Evolutionary conservation across 805 yeast species (phyloP).

Genomic region (Nakazawaea molendinolei): DNA sequence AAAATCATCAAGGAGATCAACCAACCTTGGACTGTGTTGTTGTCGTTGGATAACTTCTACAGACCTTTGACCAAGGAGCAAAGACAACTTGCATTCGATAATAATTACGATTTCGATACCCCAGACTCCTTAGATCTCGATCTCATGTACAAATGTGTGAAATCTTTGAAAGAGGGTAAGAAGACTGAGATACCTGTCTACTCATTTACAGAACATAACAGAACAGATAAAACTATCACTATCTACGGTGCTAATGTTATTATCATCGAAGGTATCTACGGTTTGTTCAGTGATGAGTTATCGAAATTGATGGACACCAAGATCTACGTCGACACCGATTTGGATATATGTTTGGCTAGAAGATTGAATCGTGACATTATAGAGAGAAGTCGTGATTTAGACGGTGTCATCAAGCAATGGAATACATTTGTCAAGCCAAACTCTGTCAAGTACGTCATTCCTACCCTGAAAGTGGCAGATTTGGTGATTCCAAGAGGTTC

Average conservation of each 20-base stretch:
- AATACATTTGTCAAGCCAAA: slow-evolving; percentile 87
- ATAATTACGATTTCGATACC: slow-evolving; percentile 79
- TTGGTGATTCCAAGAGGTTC: slow-evolving; percentile 87
- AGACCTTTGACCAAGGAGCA: slow-evolving; percentile 62
- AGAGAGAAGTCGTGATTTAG: slow-evolving; percentile 77
- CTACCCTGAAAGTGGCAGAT: slow-evolving; percentile 76
- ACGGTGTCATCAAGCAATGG: slow-evolving; percentile 87
- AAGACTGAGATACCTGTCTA: slow-evolving; percentile 61
- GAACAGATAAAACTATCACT: slow-evolving; percentile 60
- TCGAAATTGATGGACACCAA: slow-evolving; percentile 76
- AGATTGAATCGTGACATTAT: slow-evolving; percentile 82
- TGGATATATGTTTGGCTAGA: slow-evolving; percentile 88
- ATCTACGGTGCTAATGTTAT: slow-evolving; percentile 93
- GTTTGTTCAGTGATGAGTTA: slow-evolving; percentile 64
- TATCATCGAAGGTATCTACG: slow-evolving; percentile 86
- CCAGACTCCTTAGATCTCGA: slow-evolving; percentile 86
- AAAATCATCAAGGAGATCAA: slow-evolving; percentile 67
- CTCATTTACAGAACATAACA: slow-evolving; percentile 56
- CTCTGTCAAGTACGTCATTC: slow-evolving; percentile 66
- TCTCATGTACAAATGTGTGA: slow-evolving; percentile 54
- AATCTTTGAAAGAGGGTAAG: slow-evolving; percentile 63
- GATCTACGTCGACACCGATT: slow-evolving; percentile 88
- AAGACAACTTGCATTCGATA: slow-evolving; percentile 52
- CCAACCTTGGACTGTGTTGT: slow-evolving; percentile 90
- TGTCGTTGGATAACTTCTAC: slow-evolving; percentile 90